Evolutionary conservation across 2,329 filamentous ascomycete species (phyloP).

Genomic region (Trichoderma brevicompactum): DNA sequence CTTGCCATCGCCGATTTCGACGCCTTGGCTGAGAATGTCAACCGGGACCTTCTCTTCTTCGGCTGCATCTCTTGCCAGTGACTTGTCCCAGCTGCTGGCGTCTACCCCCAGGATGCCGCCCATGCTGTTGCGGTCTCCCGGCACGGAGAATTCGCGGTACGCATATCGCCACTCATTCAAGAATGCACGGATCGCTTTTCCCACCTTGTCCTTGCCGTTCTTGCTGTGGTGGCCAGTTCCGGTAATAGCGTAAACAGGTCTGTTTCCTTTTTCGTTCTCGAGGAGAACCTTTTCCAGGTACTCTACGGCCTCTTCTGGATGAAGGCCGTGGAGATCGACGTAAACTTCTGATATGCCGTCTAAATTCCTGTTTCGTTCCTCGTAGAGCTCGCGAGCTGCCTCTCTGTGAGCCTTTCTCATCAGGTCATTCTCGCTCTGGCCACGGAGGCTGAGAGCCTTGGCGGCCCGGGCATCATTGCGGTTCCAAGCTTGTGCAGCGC

Average conservation of each 20-base stretch:
- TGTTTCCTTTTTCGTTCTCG: conserved; percentile 73
- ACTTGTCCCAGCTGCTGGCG: conserved; percentile 69
- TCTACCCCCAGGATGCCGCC: conserved; percentile 77
- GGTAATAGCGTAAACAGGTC: conserved; percentile 91
- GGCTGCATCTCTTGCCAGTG: conserved; percentile 54
- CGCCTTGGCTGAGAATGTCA: conserved; percentile 67
- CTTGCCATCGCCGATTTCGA: conserved; percentile 70
- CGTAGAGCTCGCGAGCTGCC: conserved; percentile 88
- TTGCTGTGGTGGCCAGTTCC: conserved; percentile 97
- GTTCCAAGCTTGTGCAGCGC: conserved; percentile 97
- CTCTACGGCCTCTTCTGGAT: conserved; percentile 94
- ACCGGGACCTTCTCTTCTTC: conserved; percentile 51
- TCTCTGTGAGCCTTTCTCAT: conserved; percentile 98
- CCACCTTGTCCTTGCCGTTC: conserved; percentile 98
- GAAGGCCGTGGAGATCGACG: conserved; percentile 96
- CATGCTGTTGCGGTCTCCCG: conserved; percentile 82
- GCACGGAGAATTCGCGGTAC: conserved; percentile 94
- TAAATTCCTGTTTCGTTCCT: conserved; percentile 81
- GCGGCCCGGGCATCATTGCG: conserved; percentile 95
- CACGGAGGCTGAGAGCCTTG: conserved; percentile 90
- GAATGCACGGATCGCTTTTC: conserved; percentile 88
- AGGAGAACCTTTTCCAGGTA: conserved; percentile 88
- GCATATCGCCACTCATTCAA: conserved; percentile 95
- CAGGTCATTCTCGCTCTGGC: conserved; percentile 93
- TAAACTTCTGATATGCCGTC: conserved; percentile 74